These are phyloP conservation scores for Thielaviopsis euricoi DNA, from an alignment of 2,329 filamentous ascomycete species.

Conservation along the genomic window DNA sequence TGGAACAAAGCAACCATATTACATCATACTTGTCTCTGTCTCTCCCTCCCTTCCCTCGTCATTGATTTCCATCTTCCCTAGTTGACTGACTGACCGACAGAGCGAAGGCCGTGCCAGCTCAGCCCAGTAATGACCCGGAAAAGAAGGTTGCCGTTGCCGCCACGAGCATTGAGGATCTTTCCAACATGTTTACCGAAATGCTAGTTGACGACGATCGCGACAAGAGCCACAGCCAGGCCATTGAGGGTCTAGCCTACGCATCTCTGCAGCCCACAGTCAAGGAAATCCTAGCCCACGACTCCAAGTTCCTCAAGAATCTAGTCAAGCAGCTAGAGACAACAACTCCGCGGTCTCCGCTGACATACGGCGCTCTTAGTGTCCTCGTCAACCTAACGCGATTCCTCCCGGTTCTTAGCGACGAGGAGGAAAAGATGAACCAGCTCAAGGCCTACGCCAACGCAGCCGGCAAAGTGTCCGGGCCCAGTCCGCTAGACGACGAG, in stretches of 20 bases:
- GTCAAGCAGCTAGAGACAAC: conserved; percentile 44
- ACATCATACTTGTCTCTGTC: background rate
- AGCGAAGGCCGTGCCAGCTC: conserved; percentile 36
- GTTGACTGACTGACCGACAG: conserved; percentile 30
- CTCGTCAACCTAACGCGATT: conserved; percentile 75
- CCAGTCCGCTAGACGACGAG: conserved; percentile 59
- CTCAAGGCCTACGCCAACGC: conserved; percentile 90
- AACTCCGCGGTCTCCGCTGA: conserved; percentile 48
- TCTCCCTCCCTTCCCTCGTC: background rate
- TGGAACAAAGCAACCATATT: conserved; percentile 10
- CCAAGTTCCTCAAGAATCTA: conserved; percentile 50
- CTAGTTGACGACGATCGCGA: conserved; percentile 33
- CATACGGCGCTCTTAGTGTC: conserved; percentile 76
- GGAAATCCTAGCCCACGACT: conserved; percentile 57
- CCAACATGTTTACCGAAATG: conserved; percentile 48
- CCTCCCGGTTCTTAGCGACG: conserved; percentile 60
- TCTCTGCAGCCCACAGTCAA: conserved; percentile 76
- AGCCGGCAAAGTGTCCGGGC: conserved; percentile 44
- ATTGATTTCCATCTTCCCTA: conserved; percentile 16
- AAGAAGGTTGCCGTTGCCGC: conserved; percentile 34
- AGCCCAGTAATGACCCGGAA: conserved; percentile 23
- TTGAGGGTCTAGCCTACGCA: conserved; percentile 85
- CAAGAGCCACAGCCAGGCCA: conserved; percentile 35
- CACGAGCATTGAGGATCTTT: conserved; percentile 49
- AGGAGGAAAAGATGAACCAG: conserved; percentile 82